Evolutionary conservation across 2,329 filamentous ascomycete genomes (phyloP).

Genomic region (Fusarium poae): DNA sequence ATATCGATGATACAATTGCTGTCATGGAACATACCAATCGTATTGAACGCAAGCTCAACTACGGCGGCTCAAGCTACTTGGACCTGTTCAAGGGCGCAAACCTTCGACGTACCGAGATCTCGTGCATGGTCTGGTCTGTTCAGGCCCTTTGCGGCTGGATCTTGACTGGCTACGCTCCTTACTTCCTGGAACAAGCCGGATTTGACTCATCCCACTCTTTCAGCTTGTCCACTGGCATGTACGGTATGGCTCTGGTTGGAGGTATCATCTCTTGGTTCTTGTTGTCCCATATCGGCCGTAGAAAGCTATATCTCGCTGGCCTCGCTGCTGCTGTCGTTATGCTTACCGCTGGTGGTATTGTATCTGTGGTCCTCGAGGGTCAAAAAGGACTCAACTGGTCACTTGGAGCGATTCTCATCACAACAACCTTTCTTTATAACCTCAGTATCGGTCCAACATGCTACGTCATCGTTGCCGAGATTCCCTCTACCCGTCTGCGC

Average conservation of each 20-base stretch:
- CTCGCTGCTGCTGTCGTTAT: constrained; percentile 50
- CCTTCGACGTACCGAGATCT: constrained; percentile 47
- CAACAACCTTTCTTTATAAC: constrained; percentile 57
- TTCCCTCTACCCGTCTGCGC: constrained; percentile 55
- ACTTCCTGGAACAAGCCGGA: constrained; percentile 60
- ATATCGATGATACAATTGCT: constrained; percentile 60
- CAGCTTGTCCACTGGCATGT: constrained; percentile 56
- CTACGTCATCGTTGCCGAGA: constrained; percentile 57
- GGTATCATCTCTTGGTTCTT: constrained; percentile 57
- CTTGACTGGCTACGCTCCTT: constrained; percentile 47
- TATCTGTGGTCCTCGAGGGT: constrained; percentile 49
- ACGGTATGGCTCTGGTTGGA: constrained; percentile 56
- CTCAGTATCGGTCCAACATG: constrained; percentile 31
- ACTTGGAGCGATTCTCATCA: constrained; percentile 55
- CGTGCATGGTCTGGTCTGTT: constrained; percentile 44
- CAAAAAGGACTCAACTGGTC: constrained; percentile 51
- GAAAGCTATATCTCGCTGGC: constrained; percentile 56
- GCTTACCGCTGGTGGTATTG: constrained; percentile 56
- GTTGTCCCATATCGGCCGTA: constrained; percentile 55
- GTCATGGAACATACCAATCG: constrained; percentile 58
- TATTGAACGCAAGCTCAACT: constrained; percentile 56
- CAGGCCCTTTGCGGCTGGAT: constrained; percentile 44
- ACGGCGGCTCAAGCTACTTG: constrained; percentile 49
- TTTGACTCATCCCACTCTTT: constrained; percentile 55
- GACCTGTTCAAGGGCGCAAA: constrained; percentile 43